These are phyloP conservation scores for Rhodotorula kratochvilovae DNA, from an alignment of 768 basidiomycete species.

Conservation along the genomic window DNA sequence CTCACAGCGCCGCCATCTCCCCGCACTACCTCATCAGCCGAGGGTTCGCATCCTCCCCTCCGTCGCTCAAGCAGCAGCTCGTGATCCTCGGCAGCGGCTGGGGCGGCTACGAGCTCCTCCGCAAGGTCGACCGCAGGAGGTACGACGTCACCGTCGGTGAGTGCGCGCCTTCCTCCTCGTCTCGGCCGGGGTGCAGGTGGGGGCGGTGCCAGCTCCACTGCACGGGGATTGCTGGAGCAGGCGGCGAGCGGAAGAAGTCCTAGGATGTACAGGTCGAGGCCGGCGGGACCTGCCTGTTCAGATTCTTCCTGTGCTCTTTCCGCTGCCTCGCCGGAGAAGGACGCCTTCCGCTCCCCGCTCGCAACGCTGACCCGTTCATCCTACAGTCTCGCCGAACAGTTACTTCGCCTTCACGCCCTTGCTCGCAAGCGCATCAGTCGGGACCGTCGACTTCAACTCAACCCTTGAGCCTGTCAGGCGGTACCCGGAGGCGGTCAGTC, in stretches of 20 bases:
- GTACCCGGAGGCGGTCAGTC: slow-evolving; percentile 18
- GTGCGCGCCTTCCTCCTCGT: neutral
- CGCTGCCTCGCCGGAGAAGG: neutral
- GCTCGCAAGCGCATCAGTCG: slow-evolving; percentile 63
- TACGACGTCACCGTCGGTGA: slow-evolving; percentile 42
- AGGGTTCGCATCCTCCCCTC: neutral
- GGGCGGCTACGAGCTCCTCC: slow-evolving; percentile 23
- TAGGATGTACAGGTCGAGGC: too few relatives aligned
- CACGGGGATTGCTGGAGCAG: too few relatives aligned
- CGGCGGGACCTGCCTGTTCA: too few relatives aligned
- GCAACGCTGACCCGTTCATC: too few relatives aligned
- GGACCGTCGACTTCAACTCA: slow-evolving; percentile 75
- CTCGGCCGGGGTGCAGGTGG: neutral
- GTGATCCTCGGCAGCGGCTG: slow-evolving; percentile 47
- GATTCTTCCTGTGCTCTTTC: too few relatives aligned
- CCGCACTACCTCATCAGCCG: neutral
- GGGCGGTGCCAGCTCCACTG: too few relatives aligned
- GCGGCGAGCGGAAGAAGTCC: too few relatives aligned
- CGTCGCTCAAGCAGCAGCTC: slow-evolving; percentile 39
- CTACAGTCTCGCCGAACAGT: slow-evolving; percentile 33
- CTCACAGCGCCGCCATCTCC: neutral
- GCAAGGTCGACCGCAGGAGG: slow-evolving; percentile 43
- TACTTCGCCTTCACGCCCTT: slow-evolving; percentile 42
- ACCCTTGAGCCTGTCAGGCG: slow-evolving; percentile 69
- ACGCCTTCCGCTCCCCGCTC: too few relatives aligned